A percentile compares a stretch with the other conserved stretches of the same genome.
Evolutionary conservation across 805 yeast genomes (phyloP).

Genomic region (Metschnikowia amazonensis): DNA sequence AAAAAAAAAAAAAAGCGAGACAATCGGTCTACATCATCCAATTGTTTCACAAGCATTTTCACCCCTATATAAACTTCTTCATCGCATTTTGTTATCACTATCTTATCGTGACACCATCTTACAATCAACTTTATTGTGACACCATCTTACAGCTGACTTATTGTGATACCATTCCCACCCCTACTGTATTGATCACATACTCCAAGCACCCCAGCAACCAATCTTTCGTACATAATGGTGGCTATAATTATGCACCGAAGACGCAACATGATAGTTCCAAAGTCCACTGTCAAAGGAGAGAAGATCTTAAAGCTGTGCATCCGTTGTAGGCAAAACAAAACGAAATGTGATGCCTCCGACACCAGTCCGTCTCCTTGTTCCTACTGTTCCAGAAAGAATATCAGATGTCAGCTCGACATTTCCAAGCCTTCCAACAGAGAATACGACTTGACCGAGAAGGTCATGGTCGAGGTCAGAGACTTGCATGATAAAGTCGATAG

Average conservation of each 20-base stretch:
- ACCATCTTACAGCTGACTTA: too few species aligned
- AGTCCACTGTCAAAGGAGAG: slow-evolving; percentile 15
- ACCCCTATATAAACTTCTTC: background rate
- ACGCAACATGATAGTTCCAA: slow-evolving; percentile 12
- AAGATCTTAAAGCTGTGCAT: slow-evolving; percentile 49
- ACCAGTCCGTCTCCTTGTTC: slow-evolving; percentile 56
- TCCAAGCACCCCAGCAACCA: too few species aligned
- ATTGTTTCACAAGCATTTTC: background rate
- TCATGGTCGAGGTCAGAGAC: slow-evolving; percentile 14
- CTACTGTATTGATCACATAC: too few species aligned
- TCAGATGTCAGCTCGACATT: slow-evolving; percentile 52
- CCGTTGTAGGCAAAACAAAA: slow-evolving; percentile 63
- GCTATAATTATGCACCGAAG: slow-evolving; percentile 18
- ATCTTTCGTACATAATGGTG: slow-evolving; percentile 9
- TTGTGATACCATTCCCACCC: too few species aligned
- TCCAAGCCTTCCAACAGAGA: slow-evolving; percentile 27
- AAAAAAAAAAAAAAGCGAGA: background rate
- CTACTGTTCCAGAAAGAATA: slow-evolving; percentile 49
- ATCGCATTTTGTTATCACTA: background rate
- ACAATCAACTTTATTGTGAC: too few species aligned
- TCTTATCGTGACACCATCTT: too few species aligned
- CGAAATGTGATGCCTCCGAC: slow-evolving; percentile 55
- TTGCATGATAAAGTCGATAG: slow-evolving; percentile 15
- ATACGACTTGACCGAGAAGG: slow-evolving; percentile 13
- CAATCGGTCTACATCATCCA: background rate